These are phyloP conservation scores for Fusarium sp. DNA, from an alignment of 2,329 filamentous ascomycete genomes.

Conservation along the genomic window DNA sequence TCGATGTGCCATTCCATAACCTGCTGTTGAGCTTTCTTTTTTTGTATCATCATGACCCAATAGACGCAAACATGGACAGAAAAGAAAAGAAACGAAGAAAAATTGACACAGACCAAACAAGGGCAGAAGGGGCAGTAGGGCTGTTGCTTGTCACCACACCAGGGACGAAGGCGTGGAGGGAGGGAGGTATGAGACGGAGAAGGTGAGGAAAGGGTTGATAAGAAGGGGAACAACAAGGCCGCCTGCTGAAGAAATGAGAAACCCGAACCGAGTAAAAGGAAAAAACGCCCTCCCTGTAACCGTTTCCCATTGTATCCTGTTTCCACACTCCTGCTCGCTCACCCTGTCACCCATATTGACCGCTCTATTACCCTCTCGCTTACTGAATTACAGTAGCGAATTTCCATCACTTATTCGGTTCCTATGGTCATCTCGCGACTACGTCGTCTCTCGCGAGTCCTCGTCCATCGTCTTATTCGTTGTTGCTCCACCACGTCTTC, in stretches of 20 bases:
- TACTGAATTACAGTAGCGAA: conserved; percentile 10
- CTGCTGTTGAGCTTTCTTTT: conserved; percentile 39
- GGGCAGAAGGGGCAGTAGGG: conserved; percentile 1
- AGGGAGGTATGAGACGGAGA: neutral
- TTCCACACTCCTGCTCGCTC: conserved; percentile 15
- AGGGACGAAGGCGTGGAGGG: conserved; percentile 1
- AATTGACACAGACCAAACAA: neutral
- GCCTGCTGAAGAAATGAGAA: conserved; percentile 24
- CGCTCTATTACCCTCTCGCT: conserved; percentile 14
- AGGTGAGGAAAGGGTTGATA: conserved; percentile 4
- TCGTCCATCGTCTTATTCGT: conserved; percentile 24
- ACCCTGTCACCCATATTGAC: conserved; percentile 13
- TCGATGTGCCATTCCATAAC: conserved; percentile 37
- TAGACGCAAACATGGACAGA: conserved; percentile 18
- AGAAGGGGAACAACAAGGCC: conserved; percentile 18
- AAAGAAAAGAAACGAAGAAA: conserved; percentile 4
- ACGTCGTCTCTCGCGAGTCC: neutral
- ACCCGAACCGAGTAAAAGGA: conserved; percentile 17
- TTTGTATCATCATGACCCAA: conserved; percentile 33
- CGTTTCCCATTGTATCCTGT: conserved; percentile 23
- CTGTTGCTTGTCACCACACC: neutral
- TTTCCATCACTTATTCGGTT: conserved; percentile 17
- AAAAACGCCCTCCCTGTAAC: conserved; percentile 28
- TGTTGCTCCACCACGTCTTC: conserved; percentile 71
- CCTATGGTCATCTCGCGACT: conserved; percentile 13